These are phyloP conservation scores for Endoconidiophora laricicola DNA, from an alignment of 2,329 filamentous ascomycete genomes.

Conservation along the genomic window DNA sequence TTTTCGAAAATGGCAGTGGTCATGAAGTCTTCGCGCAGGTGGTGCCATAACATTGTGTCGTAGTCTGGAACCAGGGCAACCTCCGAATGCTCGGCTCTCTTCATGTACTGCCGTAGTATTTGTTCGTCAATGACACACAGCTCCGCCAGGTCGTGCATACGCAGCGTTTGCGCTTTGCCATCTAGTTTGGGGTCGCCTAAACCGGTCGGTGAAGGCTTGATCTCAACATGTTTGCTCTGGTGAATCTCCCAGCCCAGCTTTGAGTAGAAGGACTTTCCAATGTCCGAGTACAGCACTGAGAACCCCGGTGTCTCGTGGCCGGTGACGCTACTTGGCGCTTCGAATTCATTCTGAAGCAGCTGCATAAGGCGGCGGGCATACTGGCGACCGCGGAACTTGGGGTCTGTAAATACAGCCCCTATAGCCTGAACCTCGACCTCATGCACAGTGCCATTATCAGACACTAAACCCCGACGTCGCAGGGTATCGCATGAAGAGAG, in stretches of 20 bases:
- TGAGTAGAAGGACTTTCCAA: constrained; percentile 70
- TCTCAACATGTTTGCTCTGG: constrained; percentile 52
- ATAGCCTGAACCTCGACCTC: constrained; percentile 50
- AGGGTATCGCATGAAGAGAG: constrained; percentile 49
- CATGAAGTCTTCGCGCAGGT: constrained; percentile 67
- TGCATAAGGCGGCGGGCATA: constrained; percentile 65
- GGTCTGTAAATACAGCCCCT: constrained; percentile 62
- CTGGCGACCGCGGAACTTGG: constrained; percentile 48
- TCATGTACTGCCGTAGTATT: constrained; percentile 39
- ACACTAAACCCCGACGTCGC: constrained; percentile 36
- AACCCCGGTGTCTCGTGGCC: constrained; percentile 33
- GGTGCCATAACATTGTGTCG: constrained; percentile 58
- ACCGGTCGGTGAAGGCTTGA: constrained; percentile 27
- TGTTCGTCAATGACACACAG: constrained; percentile 49
- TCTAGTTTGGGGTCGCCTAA: constrained; percentile 16
- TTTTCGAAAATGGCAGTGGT: constrained; percentile 39
- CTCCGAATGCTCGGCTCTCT: constrained; percentile 25
- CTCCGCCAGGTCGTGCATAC: constrained; percentile 40
- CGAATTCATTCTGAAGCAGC: constrained; percentile 24
- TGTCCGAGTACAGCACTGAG: constrained; percentile 73
- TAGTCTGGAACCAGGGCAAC: constrained; percentile 37
- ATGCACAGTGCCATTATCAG: constrained; percentile 2
- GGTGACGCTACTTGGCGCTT: constrained; percentile 15
- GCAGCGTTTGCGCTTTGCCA: constrained; percentile 28
- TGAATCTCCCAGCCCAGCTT: constrained; percentile 61